A percentile compares a stretch with the other conserved stretches of the same genome.
Conservation (phyloP, 164 flowering plant species). For the Santalum album region DNA sequence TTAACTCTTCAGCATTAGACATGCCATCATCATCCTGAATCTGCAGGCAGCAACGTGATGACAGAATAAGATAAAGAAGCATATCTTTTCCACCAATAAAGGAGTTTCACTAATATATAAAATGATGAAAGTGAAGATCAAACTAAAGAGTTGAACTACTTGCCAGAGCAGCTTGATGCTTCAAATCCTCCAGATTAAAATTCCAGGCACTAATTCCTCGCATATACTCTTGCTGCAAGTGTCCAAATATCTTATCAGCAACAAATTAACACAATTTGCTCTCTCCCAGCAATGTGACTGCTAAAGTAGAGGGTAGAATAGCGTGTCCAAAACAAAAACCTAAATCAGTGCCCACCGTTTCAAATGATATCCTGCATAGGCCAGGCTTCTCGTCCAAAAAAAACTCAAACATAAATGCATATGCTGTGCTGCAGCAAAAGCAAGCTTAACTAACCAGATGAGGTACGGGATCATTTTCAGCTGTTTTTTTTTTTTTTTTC, state of each 20-base stretch:
- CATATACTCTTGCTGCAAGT: conserved; percentile 83
- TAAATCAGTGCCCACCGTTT: no score
- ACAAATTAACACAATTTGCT: background rate
- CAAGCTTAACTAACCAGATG: no score
- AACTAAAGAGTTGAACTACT: conserved; percentile 17
- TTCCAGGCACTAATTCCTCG: conserved; percentile 98
- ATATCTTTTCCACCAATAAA: conserved; percentile 6
- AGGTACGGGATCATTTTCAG: no score
- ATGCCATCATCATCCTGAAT: conserved; percentile 59
- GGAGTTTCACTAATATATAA: background rate
- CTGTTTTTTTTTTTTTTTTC: no score
- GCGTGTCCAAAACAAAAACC: no score
- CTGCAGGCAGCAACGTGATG: conserved; percentile 28
- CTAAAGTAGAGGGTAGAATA: no score
- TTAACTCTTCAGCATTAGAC: conserved; percentile 39
- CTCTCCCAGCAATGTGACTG: background rate
- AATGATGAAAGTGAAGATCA: background rate
- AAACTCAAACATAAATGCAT: no score
- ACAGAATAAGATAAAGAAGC: conserved; percentile 4
- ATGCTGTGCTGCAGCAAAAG: no score
- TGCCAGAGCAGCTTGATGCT: conserved; percentile 89
- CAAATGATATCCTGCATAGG: no score
- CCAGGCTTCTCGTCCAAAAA: no score
- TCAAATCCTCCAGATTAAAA: conserved; percentile 89
- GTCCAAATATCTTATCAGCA: background rate